A percentile compares a stretch with the other conserved stretches of the same genome.
Evolutionary conservation across 192 early-diverging fungal genomes (phyloP).

Genomic region (Coemansia sp.): DNA sequence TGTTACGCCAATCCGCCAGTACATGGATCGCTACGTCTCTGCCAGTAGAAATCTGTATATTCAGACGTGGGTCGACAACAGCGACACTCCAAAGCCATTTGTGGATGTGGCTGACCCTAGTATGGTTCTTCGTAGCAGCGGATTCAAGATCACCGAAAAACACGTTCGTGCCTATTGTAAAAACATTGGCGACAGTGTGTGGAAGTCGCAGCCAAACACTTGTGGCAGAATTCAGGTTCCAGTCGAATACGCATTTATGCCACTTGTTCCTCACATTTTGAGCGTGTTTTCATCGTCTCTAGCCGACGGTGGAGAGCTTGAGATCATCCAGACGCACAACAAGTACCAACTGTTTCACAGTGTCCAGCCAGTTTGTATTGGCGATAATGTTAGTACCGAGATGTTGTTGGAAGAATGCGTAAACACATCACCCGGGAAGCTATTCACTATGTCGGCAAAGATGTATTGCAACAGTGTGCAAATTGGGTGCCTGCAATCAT

Average conservation of each 20-base stretch:
- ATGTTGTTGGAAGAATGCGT: slow-evolving; percentile 20
- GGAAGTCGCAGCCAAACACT: slow-evolving; percentile 53
- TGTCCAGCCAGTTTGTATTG: slow-evolving; percentile 61
- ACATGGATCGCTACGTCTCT: not conserved
- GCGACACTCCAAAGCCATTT: slow-evolving; percentile 4
- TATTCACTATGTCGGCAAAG: not conserved
- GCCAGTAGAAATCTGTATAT: slow-evolving; percentile 6
- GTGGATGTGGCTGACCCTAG: slow-evolving; percentile 3
- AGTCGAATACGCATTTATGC: slow-evolving; percentile 86
- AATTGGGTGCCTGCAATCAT: slow-evolving; percentile 55
- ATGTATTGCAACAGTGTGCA: slow-evolving; percentile 1
- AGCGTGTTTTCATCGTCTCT: slow-evolving; percentile 78
- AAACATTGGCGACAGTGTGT: slow-evolving; percentile 63
- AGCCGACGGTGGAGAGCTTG: slow-evolving; percentile 83
- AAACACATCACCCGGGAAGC: not conserved
- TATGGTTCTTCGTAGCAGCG: not conserved
- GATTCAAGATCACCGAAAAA: slow-evolving; percentile 60
- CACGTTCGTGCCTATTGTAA: slow-evolving; percentile 83
- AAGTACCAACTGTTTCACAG: slow-evolving; percentile 69
- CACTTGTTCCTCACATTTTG: slow-evolving; percentile 74
- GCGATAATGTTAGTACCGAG: slow-evolving; percentile 73
- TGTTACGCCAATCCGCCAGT: slow-evolving; percentile 9
- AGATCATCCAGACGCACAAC: slow-evolving; percentile 88
- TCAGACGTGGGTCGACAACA: slow-evolving; percentile 19
- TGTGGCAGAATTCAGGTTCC: slow-evolving; percentile 65